phyloP scores from a whole-genome alignment of 208 protist species.

The Leishmania guyanensis region DNA sequence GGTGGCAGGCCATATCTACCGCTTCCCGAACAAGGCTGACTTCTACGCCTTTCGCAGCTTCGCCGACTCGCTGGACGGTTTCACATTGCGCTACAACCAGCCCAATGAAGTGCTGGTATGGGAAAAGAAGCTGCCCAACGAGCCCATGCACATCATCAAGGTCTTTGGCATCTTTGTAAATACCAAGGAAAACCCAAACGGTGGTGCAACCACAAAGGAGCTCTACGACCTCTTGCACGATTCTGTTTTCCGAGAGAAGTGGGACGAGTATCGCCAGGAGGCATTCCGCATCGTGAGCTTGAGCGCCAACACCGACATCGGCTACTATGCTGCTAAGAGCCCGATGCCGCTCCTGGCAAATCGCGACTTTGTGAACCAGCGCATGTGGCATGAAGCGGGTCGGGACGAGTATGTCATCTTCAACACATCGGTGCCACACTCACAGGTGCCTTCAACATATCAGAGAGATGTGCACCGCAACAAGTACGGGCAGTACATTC shows the following conservation, averaged over 20 bases:
- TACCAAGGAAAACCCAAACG: slow-evolving; percentile 32
- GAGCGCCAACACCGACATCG: slow-evolving; percentile 81
- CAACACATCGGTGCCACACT: slow-evolving; percentile 86
- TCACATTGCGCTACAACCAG: slow-evolving; percentile 53
- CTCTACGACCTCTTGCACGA: slow-evolving; percentile 91
- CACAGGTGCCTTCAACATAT: slow-evolving; percentile 49
- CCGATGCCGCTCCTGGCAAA: slow-evolving; percentile 70
- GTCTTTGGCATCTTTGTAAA: slow-evolving; percentile 74
- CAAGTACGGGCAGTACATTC: slow-evolving; percentile 59
- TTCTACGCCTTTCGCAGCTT: slow-evolving; percentile 70
- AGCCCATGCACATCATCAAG: slow-evolving; percentile 84
- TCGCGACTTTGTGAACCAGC: slow-evolving; percentile 93
- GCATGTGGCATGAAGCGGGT: slow-evolving; percentile 78
- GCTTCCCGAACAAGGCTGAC: slow-evolving; percentile 59
- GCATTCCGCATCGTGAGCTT: slow-evolving; percentile 75
- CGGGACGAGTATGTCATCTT: slow-evolving; percentile 86
- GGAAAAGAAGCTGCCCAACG: slow-evolving; percentile 66
- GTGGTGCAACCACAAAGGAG: slow-evolving; percentile 34
- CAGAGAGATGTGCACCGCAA: slow-evolving; percentile 47
- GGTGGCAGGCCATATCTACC: slow-evolving; percentile 52
- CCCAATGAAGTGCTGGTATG: slow-evolving; percentile 63
- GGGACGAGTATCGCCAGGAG: slow-evolving; percentile 77
- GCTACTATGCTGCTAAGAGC: slow-evolving; percentile 90
- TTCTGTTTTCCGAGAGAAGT: slow-evolving; percentile 70
- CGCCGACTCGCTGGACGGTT: slow-evolving; percentile 81